A percentile compares a stretch with the other conserved stretches of the same genome.
Evolutionary conservation across 345 rosid genomes (phyloP).

Genomic region (Acer negundo): DNA sequence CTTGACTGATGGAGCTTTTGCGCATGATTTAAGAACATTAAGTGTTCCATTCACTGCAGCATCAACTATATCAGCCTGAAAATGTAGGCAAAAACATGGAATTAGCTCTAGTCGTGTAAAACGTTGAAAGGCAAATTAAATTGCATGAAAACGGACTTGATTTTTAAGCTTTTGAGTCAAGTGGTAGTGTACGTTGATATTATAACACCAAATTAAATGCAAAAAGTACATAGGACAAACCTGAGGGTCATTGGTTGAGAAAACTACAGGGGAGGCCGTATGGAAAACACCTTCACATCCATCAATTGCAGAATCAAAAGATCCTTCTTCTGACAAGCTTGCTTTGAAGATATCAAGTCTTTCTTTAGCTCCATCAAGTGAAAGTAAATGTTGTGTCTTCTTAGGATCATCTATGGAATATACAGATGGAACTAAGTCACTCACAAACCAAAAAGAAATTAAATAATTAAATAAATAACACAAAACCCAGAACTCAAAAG

Average conservation of each 20-base stretch:
- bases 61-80: slow-evolving; percentile 41
- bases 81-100: not conserved
- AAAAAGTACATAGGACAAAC: slow-evolving; percentile 1
- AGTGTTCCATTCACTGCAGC: slow-evolving; percentile 53
- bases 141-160: no score
- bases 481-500: not conserved
- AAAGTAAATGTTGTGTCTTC: slow-evolving; percentile 27
- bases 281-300: slow-evolving; percentile 42
- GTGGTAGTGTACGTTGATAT: no score
- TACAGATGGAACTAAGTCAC: not conserved
- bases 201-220: no score
- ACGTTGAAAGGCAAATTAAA: not conserved
- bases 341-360: slow-evolving; percentile 37
- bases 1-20: slow-evolving; percentile 41
- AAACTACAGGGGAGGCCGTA: slow-evolving; percentile 33
- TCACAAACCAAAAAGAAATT: not conserved
- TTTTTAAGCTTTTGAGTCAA: no score
- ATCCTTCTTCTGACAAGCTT: slow-evolving; percentile 36
- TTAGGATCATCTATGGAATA: slow-evolving; percentile 35
- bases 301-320: slow-evolving; percentile 35
- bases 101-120: not conserved
- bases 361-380: slow-evolving; percentile 45
- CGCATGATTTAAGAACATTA: slow-evolving; percentile 47
- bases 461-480: not conserved
- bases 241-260: slow-evolving; percentile 29